Base-by-base conservation (phyloP, 2,329 filamentous ascomycete species). In the Diaporthe ilicicola region DNA sequence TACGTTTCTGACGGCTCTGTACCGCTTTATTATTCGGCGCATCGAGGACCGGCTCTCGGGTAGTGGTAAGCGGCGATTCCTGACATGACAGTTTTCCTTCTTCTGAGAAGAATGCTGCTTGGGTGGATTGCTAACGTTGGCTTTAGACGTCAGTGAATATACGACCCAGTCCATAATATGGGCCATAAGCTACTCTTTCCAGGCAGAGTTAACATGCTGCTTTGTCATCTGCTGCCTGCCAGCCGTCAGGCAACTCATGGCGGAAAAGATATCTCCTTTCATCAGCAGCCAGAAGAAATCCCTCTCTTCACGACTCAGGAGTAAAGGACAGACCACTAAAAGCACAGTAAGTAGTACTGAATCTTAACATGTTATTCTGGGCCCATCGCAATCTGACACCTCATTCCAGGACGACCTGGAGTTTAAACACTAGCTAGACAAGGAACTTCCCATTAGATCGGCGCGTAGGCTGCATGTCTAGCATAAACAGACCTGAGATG, bases 211-310 rank as follows among this genome's bases (percentile, higher is more conserved):
- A 9, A 70, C 69, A 32, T 59, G 50, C 42, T 70, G 69, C 50
- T 70, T 70, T 29, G 51, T 48, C 51, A 70, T 70, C 42, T 54
- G 59, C 53, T 70, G 69, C 34, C 61, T 70, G 2, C 69, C 69
- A 3, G 69, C 69, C 42, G 51, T 59, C 42, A 54, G 69, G 42
- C 69, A 70, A 39, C 69, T 70, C 27, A 39, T 70, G 4, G 51
- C 53, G 19, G 66, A 70, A 46, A 70, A 44, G 12, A 42, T 70
- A 24, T 70, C 12, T 12, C 48, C 48, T 27, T 50, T 50, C 9
- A 7, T 24, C 12, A 50, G 22, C 13, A 27, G 22, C 22, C 10
- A 50, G 12, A 50, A 50, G 48, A 27, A 9, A 15, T 27, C 48
- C 48, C 3, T 50, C 4, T 27, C 3, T 12, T 50, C 48, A 50